phyloP scores from a whole-genome alignment of 192 early-diverging fungal genomes.

The Mortierella alpina region DNA sequence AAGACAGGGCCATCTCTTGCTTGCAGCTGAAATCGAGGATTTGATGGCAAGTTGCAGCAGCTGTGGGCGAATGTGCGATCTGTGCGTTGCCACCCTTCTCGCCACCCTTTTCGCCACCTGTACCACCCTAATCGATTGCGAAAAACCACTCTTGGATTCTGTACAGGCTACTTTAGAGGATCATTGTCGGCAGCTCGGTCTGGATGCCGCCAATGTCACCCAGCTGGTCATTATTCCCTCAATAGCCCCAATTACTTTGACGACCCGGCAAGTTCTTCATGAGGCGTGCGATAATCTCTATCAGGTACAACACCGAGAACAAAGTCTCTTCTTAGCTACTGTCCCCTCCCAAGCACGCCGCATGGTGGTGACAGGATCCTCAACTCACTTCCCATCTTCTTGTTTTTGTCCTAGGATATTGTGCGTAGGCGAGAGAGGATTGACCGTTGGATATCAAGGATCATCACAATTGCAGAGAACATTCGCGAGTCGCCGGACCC shows the following conservation, averaged over 20 bases:
- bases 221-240: constrained; percentile 26
- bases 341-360: neutral
- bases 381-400: neutral
- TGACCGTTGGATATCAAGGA: constrained; percentile 38
- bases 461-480: constrained; percentile 42
- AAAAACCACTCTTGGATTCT: neutral
- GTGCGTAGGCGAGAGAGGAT: constrained; percentile 29
- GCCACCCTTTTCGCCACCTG: constrained; percentile 6
- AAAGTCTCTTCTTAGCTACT: neutral
- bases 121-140: neutral
- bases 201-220: constrained; percentile 34
- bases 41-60: constrained; percentile 52
- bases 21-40: constrained; percentile 64
- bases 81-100: constrained; percentile 4
- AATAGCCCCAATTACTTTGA: constrained; percentile 23
- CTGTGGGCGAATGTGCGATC: neutral
- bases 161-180: constrained; percentile 27
- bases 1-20: constrained; percentile 38
- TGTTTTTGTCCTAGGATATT: constrained; percentile 25
- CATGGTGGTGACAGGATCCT: neutral
- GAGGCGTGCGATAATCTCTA: constrained; percentile 37
- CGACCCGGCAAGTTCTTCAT: constrained; percentile 21
- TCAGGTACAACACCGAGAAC: constrained; percentile 8
- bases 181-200: constrained; percentile 33
- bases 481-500: constrained; percentile 31